Evolutionary conservation across 2,329 filamentous ascomycete species (phyloP), one percentile per base, ranked within the genome.

Genomic region (Tolypocladium amazonense): DNA sequence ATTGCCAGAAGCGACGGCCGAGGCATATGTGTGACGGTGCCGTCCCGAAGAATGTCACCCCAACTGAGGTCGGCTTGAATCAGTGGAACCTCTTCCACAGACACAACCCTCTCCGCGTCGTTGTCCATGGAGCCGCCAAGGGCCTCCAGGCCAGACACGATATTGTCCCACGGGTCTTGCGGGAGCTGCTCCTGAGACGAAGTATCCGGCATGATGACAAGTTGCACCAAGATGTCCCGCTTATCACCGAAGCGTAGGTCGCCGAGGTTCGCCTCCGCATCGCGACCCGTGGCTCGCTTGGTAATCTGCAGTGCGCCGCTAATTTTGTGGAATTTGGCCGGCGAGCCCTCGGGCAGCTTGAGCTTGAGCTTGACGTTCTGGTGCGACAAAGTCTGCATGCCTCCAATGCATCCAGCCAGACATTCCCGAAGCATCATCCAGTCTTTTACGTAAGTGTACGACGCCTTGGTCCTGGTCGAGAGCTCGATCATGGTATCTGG

Each of bases 351-450:
- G 0, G 94, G 94, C 9, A 99, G 78, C 67, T 90, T 90, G 60
- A 99, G 84, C 78, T 95, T 96, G 59, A 99, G 82, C 78, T 96
- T 97, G 60, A 95, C 94, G 69, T 97, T 97, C 72, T 97, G 94
- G 72, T 99, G 94, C n/a, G 94, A 97, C 35, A 91, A 88, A 2
- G 90, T 92, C 73, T 99, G 94, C 71, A 97, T 83, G 18, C 91
- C 87, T 55, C 94, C 94, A 35, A 99, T 79, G 69, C 93, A 97
- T 52, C 94, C 94, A 30, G 92, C 94, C 53, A 97, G 82, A 72
- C 94, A 97, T 73, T 99, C 94, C 35, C 94, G 88, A 41, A 99
- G 82, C 93, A 97, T 99, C 93, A 97, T 97, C 94, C 94, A 99
- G 73, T 99, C 94, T 76, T 97, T 99, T 66, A 99, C 92, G 69